Evolutionary conservation across 805 yeast species (phyloP), one percentile per base, ranked within the genome.

Genomic region (Schwanniomyces pseudopolymorphus): DNA sequence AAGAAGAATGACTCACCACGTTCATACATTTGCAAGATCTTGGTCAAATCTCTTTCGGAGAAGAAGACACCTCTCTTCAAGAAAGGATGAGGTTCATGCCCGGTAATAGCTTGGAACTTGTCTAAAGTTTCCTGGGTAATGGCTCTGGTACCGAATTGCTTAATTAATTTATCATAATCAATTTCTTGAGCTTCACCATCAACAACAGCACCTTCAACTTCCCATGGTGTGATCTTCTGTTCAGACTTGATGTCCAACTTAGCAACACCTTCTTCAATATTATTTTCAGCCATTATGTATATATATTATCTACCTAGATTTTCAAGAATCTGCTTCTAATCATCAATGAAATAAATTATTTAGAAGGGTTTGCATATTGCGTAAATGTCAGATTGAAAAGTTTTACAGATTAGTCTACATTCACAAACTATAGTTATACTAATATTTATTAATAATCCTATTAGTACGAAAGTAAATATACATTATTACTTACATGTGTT

Each of bases 161-260:
- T 74, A 58, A 89, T 87, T 55, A 94, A 76, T 69, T 89, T 89
- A 48, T 89, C 92, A 64, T 94, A 94, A 71, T 94, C 96, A 56
- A 94, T 91, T 22, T 83, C 90, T 65, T 87, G 91, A n/a, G 87
- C 81, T 57, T 85, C 75, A 45, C 99, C 99, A 58, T 91, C 96
- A 47, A 89, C 97, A 40, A 92, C 95, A 2, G 97, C 98, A 48
- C 98, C 99, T 68, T 88, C 96, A 25, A 94, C 99, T 65, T 94
- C 99, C 99, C 99, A 94, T 41, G 99, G 99, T 0, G 99, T 94
- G 46, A 73, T 60, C 41, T 57, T 59, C 56, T 73, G 78, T 33
- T 69, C 75, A n/a, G 58, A 51, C 31, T 36, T 33, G 10, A 55
- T 13, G 2, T 44, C 35, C 39, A 57, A 46, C 24, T 46, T 42